Base-by-base conservation (phyloP, 2,329 filamentous ascomycete genomes). In the Xylariomycetidae sp. region DNA sequence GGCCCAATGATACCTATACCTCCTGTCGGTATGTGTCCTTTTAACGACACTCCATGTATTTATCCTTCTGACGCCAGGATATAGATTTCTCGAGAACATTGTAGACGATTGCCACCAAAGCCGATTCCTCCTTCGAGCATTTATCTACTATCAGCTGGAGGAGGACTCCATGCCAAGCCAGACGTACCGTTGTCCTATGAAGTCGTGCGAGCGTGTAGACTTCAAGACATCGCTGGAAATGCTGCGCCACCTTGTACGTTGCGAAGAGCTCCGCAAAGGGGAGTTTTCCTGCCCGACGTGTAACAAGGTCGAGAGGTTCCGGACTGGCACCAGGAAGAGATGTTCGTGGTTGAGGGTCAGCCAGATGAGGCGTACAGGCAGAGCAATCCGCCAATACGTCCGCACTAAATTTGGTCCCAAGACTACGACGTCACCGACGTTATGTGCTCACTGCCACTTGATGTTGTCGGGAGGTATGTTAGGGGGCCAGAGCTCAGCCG, bases 211-310 rank as follows among this genome's bases (percentile, higher is more conserved):
- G 8, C 12, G 40, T 7, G 22, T 16, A 4, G 10, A 29, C 4
- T 52, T 44, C 15, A 33, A 34, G 2, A 28, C 26, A 4, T 9
- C 36, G 1, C 30, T 34, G 25, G 17, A 30, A 2, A 50, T 52
- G 49, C 16, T 50, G 12, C 30, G 8, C 4, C 49, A 52, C 23
- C 37, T 50, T 4, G 44, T 45, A 13, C 4, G 10, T 8, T 52
- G 49, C 30, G 20, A 29, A 14, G 32, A 10, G 8, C 41, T 48
- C 13, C 13, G 27, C 2, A 9, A 39, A 9, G 46, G 43, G 3
- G 18, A 33, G 7, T 42, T 44, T 31, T 33, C 18, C 3, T 48
- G 44, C 16, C 44, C 46, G 7, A 25, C 23, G 6, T 48, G 42
- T 26, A 10, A 32, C 7, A 18, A 20, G 0, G 19, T 16, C 10